Base-by-base conservation (phyloP, 495 filamentous ascomycete genomes). In the Penicillium cosmopolitanum region DNA sequence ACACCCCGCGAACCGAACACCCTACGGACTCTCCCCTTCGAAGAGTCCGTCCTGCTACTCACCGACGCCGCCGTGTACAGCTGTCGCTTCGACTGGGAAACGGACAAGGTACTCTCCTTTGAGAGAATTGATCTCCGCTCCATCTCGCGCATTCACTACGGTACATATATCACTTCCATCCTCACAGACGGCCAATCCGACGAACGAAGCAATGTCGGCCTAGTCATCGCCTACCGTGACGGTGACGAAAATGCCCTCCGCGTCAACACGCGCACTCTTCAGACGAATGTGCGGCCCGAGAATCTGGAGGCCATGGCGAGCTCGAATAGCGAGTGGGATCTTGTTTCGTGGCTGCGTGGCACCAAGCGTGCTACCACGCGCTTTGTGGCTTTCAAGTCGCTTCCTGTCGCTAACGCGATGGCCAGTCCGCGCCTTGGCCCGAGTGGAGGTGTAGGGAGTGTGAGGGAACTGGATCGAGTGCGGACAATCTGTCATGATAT, bases 31-130 rank as follows among this genome's bases (percentile, higher is more conserved):
- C 74, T 85, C 11, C 88, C 90, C 0, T 89, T 97, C 53, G 89
- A 92, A 61, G 95, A 98, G 67, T 85, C 84, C 0, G 89, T 97
- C 1, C 79, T 97, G 2, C 80, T 98, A 3, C 79, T 98, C 8
- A 98, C 94, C 5, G 87, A 96, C 54, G 77, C 80, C 6, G 93
- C 92, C 2, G 70, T 97, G 6, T 98, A 97, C 66, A 85, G 87
- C 50, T 96, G 93, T 67, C 84, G 89, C 16, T 94, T 97, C 62
- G 93, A 97, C 73, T 97, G 92, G 89, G 88, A 88, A 59, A 84
- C 91, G 5, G 93, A 97, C 76, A 97, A 97, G 73, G 90, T 97
- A 0, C 84, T 87, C 1, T 91, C 87, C 0, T 97, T 96, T 65
- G 92, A 96, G 72, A 80, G 93, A n/a, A 87, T 97, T 12, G 87